These are phyloP conservation scores for Clarireedia homoeocarpa DNA, from an alignment of 2,329 filamentous ascomycete genomes.

Conservation along the genomic window DNA sequence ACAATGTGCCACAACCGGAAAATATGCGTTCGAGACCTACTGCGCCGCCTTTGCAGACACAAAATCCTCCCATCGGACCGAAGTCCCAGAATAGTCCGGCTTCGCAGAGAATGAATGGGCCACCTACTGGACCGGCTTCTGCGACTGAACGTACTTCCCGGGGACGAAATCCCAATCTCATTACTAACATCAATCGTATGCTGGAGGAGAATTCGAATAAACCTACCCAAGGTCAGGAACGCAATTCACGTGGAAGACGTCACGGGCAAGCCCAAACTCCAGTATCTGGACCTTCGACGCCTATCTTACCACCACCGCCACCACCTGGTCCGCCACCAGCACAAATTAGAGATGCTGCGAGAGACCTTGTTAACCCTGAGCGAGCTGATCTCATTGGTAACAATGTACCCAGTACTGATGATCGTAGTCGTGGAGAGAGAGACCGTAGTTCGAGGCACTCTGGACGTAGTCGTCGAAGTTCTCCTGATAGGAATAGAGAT, in stretches of 20 bases:
- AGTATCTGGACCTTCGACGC: constrained; percentile 41
- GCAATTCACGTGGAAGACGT: constrained; percentile 26
- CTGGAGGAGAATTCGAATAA: constrained; percentile 40
- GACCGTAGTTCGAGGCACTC: constrained; percentile 25
- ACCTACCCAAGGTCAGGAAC: constrained; percentile 33
- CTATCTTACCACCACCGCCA: constrained; percentile 43
- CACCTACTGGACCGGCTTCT: constrained; percentile 30
- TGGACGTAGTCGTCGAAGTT: constrained; percentile 26
- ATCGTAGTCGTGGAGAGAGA: constrained; percentile 18
- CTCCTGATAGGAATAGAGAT: constrained; percentile 25
- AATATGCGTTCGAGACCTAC: constrained; percentile 30
- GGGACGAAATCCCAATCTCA: constrained; percentile 47
- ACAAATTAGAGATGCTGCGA: constrained; percentile 15
- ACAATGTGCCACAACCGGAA: constrained; percentile 23
- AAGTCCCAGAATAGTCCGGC: constrained; percentile 25
- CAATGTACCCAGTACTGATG: constrained; percentile 10
- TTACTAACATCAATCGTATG: constrained; percentile 41
- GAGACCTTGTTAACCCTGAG: constrained; percentile 23
- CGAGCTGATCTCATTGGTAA: constrained; percentile 27
- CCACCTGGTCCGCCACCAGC: constrained; percentile 22
- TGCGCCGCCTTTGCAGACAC: constrained; percentile 23
- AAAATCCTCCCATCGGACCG: constrained; percentile 26
- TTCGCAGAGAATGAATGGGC: constrained; percentile 19
- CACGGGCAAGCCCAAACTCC: constrained; percentile 43
- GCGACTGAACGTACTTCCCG: constrained; percentile 25